Percentiles rank a stretch among this genome's conserved stretches.
phyloP scores from a whole-genome alignment of 805 yeast genomes.

The Candida palmyrensis region DNA sequence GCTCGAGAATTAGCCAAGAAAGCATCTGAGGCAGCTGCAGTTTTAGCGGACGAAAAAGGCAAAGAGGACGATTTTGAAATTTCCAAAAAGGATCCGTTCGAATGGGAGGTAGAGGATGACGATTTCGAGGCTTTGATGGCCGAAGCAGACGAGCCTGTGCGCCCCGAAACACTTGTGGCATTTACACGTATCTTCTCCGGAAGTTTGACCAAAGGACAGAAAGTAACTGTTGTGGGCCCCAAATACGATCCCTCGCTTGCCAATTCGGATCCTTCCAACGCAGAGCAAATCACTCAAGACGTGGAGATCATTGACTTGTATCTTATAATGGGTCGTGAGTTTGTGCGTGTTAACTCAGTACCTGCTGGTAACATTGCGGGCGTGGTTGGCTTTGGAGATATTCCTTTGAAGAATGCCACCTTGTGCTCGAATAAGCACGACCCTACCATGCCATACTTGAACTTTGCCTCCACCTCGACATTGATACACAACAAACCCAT shows the following conservation, averaged over 20 bases:
- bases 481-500: constrained; percentile 73
- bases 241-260: constrained; percentile 64
- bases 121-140: constrained; percentile 36
- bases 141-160: constrained; percentile 39
- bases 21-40: constrained; percentile 50
- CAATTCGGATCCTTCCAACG: constrained; percentile 31
- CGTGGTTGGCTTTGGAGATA: constrained; percentile 82
- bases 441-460: constrained; percentile 73
- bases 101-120: constrained; percentile 48
- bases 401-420: constrained; percentile 83
- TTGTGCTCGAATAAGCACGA: constrained; percentile 55
- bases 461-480: constrained; percentile 44
- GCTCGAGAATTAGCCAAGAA: constrained; percentile 65
- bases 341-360: constrained; percentile 69
- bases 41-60: constrained; percentile 15
- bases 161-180: constrained; percentile 72
- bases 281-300: constrained; percentile 49
- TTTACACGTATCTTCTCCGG: constrained; percentile 91
- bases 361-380: constrained; percentile 97
- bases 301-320: constrained; percentile 66
- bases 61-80: constrained; percentile 19
- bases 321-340: constrained; percentile 88
- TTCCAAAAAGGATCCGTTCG: constrained; percentile 30
- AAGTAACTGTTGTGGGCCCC: constrained; percentile 76
- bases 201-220: constrained; percentile 67